A percentile compares a stretch with the other conserved stretches of the same genome.
Conservation (phyloP, 768 basidiomycete genomes). For the Collybia sp. region DNA sequence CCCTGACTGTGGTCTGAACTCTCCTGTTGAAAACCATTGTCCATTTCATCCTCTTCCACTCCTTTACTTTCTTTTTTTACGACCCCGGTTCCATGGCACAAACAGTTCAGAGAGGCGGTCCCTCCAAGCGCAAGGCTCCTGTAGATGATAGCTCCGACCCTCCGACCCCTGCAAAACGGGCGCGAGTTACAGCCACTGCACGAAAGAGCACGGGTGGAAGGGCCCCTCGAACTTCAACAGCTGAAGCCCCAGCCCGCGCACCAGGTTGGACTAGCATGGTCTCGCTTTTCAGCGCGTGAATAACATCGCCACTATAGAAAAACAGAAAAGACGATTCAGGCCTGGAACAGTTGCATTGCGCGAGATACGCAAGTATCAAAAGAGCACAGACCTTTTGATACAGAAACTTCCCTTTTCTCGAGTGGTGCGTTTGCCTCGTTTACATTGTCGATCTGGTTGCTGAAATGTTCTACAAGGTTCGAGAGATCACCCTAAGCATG, state of each 20-base stretch:
- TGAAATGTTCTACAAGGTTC: conserved; percentile 56
- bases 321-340: conserved; percentile 67
- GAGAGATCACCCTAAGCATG: conserved; percentile 93
- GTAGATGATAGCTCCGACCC: conserved; percentile 33
- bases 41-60: background rate
- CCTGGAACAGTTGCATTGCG: conserved; percentile 88
- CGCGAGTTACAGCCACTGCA: conserved; percentile 55
- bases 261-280: conserved; percentile 6
- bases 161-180: conserved; percentile 46
- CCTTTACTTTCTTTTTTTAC: background rate
- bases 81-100: conserved; percentile 50
- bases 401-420: conserved; percentile 90
- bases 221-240: conserved; percentile 36
- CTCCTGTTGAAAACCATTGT: background rate
- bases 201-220: conserved; percentile 81
- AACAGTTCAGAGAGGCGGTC: conserved; percentile 52
- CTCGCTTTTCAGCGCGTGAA: background rate
- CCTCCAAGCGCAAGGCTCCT: conserved; percentile 44
- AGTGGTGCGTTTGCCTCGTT: conserved; percentile 51
- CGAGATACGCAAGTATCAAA: conserved; percentile 94
- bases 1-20: background rate
- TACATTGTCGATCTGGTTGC: background rate
- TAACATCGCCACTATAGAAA: conserved; percentile 5
- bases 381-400: conserved; percentile 84
- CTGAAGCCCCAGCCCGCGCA: conserved; percentile 3